phyloP scores from a whole-genome alignment of 805 yeast species.

The Kurtzmaniella cleridarum region DNA sequence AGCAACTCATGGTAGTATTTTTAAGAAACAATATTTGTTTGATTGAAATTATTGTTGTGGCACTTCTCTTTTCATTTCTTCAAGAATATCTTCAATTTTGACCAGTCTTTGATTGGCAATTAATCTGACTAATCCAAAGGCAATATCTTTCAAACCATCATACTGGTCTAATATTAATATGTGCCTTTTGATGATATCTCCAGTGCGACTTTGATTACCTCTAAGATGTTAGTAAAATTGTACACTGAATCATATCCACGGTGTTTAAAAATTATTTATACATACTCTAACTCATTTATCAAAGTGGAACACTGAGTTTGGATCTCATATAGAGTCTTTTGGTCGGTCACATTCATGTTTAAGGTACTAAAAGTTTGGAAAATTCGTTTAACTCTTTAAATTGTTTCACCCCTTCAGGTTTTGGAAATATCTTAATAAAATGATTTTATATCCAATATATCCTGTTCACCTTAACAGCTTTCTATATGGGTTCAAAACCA shows the following conservation, averaged over 20 bases:
- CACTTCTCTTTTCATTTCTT: constrained; percentile 39
- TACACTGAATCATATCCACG: not conserved
- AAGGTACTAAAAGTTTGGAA: too few relatives aligned
- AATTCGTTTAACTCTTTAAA: too few relatives aligned
- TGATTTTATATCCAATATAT: too few relatives aligned
- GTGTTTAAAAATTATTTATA: not conserved
- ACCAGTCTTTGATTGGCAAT: constrained; percentile 55
- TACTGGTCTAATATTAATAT: constrained; percentile 49
- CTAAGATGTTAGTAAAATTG: constrained; percentile 7
- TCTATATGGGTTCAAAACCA: too few relatives aligned
- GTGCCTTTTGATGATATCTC: constrained; percentile 44
- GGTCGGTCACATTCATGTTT: too few relatives aligned
- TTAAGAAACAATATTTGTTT: too few relatives aligned
- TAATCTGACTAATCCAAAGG: constrained; percentile 49
- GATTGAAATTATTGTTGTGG: not conserved
- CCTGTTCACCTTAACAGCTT: too few relatives aligned
- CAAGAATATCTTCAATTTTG: constrained; percentile 42
- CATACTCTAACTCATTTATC: constrained; percentile 26
- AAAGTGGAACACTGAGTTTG: constrained; percentile 26
- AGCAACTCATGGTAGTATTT: too few relatives aligned
- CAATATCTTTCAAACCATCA: constrained; percentile 60
- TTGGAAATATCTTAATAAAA: too few relatives aligned
- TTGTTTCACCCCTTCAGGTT: too few relatives aligned
- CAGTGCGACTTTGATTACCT: constrained; percentile 31
- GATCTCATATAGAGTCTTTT: constrained; percentile 21